Conservation (phyloP, 345 rosid species). For the Eucalyptus regnans region DNA sequence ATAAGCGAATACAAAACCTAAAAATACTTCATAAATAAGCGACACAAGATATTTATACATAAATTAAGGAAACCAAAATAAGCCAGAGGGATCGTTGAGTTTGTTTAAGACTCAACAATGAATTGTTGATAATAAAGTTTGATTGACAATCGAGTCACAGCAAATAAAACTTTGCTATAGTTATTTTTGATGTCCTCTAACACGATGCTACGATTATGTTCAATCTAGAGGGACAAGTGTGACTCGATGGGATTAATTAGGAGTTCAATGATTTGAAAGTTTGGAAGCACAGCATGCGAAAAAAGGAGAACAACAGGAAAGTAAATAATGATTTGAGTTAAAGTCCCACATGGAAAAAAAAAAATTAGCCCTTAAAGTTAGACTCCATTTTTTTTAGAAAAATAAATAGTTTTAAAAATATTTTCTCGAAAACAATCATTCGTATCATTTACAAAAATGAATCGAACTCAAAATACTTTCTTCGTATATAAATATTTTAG, state of each 20-base stretch:
- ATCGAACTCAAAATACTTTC: background rate
- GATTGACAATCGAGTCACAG: rapidly evolving
- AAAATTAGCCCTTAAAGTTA: background rate
- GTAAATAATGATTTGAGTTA: background rate
- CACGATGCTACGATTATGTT: background rate
- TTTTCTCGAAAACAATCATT: background rate
- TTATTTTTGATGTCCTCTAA: background rate
- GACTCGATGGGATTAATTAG: background rate
- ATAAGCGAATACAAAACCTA: background rate
- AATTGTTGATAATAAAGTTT: background rate
- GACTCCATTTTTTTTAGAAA: rapidly evolving
- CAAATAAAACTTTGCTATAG: background rate
- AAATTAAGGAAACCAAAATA: background rate
- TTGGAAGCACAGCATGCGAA: background rate
- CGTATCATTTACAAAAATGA: background rate
- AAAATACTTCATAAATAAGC: background rate
- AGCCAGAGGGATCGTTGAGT: background rate
- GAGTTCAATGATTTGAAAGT: background rate
- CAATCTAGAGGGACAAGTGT: background rate
- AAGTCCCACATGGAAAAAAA: background rate
- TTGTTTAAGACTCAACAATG: background rate
- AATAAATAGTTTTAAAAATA: background rate
- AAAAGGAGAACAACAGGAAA: background rate
- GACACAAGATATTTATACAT: background rate
- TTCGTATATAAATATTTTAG: rapidly evolving